Evolutionary conservation across 176 grass and related monocot species (phyloP).

Genomic region (Lolium perenne): DNA sequence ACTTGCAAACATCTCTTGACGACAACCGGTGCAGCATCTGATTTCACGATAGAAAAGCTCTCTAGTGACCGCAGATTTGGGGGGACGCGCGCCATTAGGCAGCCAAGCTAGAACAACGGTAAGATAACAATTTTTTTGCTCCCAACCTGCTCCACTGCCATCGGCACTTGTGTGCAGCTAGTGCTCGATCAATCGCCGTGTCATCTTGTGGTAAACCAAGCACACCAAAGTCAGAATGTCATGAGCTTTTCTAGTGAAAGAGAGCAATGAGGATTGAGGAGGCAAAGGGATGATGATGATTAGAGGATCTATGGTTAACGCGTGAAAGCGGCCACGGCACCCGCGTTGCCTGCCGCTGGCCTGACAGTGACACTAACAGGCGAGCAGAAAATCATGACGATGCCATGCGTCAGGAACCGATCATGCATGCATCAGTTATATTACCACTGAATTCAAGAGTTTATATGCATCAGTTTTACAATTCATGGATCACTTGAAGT

Average conservation of each 20-base stretch:
- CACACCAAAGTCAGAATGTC: not conserved
- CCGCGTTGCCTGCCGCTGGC: not conserved
- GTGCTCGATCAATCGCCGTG: not conserved
- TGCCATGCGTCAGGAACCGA: not conserved
- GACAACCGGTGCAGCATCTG: too few species aligned
- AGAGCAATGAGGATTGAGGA: not conserved
- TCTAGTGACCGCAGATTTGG: too few species aligned
- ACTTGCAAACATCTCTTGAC: too few species aligned
- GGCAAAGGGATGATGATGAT: not conserved
- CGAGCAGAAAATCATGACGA: too few species aligned
- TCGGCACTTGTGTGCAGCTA: not conserved
- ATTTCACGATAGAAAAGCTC: too few species aligned
- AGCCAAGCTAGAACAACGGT: not conserved
- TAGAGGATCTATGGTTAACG: not conserved
- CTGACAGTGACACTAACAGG: not conserved
- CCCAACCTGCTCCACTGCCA: not conserved
- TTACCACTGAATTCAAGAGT: too few species aligned
- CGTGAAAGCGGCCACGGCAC: conserved; percentile 9
- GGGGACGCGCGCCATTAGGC: conserved; percentile 11
- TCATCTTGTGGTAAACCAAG: not conserved
- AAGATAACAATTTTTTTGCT: too few species aligned
- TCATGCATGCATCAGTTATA: too few species aligned
- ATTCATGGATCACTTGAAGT: too few species aligned
- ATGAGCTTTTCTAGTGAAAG: not conserved
- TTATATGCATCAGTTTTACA: too few species aligned